phyloP scores from a whole-genome alignment of 2,329 filamentous ascomycete species.

The Nemania bipapillata region DNA sequence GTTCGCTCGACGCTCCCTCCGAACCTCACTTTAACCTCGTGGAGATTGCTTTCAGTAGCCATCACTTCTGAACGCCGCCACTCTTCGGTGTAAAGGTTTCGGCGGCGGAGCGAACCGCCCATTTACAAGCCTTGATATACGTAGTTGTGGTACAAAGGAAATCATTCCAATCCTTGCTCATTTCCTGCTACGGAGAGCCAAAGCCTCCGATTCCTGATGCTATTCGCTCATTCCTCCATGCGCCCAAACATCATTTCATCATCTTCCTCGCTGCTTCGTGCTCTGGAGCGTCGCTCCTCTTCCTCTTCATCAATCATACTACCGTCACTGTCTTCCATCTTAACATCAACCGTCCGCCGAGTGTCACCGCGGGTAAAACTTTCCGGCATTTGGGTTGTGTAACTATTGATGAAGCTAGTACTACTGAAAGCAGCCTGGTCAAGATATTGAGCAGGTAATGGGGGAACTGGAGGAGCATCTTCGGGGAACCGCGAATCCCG shows the following conservation, averaged over 20 bases:
- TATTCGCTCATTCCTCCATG: conserved; percentile 81
- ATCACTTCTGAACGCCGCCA: conserved; percentile 54
- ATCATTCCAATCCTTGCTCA: conserved; percentile 55
- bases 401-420: conserved; percentile 72
- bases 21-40: conserved; percentile 78
- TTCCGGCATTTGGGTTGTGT: conserved; percentile 68
- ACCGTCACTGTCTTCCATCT: conserved; percentile 73
- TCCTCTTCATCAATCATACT: conserved; percentile 74
- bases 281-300: conserved; percentile 67
- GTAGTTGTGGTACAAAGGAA: conserved; percentile 63
- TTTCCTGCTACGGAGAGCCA: conserved; percentile 41
- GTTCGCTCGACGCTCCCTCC: conserved; percentile 72
- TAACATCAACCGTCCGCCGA: conserved; percentile 68
- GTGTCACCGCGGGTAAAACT: conserved; percentile 71
- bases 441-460: conserved; percentile 82
- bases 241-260: conserved; percentile 95
- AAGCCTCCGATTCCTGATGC: conserved; percentile 35
- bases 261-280: conserved; percentile 79
- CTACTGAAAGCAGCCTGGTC: conserved; percentile 70
- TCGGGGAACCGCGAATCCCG: conserved; percentile 71
- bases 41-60: conserved; percentile 53
- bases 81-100: conserved; percentile 75
- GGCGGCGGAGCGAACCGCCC: conserved; percentile 72
- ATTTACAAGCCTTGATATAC: conserved; percentile 57
- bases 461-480: conserved; percentile 87